These are phyloP conservation scores for Apiospora sp. DNA, from an alignment of 2,329 filamentous ascomycete species.

Conservation along the genomic window DNA sequence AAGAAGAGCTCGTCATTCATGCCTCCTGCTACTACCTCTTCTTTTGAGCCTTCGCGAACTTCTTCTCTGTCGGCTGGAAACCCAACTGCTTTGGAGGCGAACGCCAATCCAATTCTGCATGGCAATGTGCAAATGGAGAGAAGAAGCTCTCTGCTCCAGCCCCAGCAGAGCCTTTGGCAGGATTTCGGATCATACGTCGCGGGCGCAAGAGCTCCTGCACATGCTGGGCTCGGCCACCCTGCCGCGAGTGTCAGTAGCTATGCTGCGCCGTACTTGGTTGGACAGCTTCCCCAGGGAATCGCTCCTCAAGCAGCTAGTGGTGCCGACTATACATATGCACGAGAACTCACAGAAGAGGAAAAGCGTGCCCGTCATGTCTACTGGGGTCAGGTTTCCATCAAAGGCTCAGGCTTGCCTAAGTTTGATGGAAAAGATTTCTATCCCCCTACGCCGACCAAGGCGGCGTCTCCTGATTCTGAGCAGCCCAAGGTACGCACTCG, in stretches of 20 bases:
- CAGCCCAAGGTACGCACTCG: constrained; percentile 13
- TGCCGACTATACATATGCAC: constrained; percentile 61
- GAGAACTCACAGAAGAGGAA: constrained; percentile 67
- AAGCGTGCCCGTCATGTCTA: constrained; percentile 65
- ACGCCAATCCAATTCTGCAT: constrained; percentile 24
- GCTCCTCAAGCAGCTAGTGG: constrained; percentile 50
- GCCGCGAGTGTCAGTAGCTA: constrained; percentile 20
- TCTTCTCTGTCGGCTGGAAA: constrained; percentile 26
- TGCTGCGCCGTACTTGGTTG: constrained; percentile 62
- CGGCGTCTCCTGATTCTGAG: constrained; percentile 1
- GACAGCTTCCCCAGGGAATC: constrained; percentile 55
- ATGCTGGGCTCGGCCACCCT: not conserved
- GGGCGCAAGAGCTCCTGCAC: constrained; percentile 4
- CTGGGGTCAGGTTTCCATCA: constrained; percentile 64
- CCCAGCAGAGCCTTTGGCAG: constrained; percentile 23
- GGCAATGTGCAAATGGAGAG: constrained; percentile 12
- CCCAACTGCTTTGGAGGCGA: constrained; percentile 21
- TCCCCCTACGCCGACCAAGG: constrained; percentile 60
- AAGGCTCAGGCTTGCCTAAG: constrained; percentile 63
- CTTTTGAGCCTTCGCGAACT: not conserved
- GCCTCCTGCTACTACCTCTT: constrained; percentile 45
- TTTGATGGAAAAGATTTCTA: constrained; percentile 73
- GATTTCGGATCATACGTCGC: constrained; percentile 12
- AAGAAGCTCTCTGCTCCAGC: not conserved
- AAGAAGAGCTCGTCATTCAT: constrained; percentile 56